Evolutionary conservation across 2,329 filamentous ascomycete genomes (phyloP).

Genomic region (Xylariaceae sp.): DNA sequence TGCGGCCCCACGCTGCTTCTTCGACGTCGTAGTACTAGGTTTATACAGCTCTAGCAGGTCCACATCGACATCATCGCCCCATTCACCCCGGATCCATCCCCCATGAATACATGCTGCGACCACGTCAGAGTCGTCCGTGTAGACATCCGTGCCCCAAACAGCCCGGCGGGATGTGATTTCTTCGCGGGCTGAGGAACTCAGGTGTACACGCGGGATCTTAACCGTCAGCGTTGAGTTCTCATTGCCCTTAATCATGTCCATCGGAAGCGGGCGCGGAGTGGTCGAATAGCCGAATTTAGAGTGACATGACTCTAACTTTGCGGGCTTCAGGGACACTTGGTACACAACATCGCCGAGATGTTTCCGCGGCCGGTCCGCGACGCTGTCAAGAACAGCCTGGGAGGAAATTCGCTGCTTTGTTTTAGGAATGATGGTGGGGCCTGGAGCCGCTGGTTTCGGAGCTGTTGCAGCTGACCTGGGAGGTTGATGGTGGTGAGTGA

Average conservation of each 20-base stretch:
- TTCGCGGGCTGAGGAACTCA: conserved; percentile 71
- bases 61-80: conserved; percentile 76
- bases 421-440: conserved; percentile 53
- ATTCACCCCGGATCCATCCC: conserved; percentile 89
- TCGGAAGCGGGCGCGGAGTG: conserved; percentile 73
- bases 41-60: conserved; percentile 63
- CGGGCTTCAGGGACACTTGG: conserved; percentile 63
- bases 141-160: conserved; percentile 91
- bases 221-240: conserved; percentile 91
- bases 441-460: conserved; percentile 37
- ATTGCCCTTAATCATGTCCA: conserved; percentile 70
- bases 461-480: conserved; percentile 43
- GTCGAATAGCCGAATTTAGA: conserved; percentile 51
- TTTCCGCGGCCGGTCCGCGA: conserved; percentile 70
- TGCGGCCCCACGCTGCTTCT: conserved; percentile 35
- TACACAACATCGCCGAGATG: conserved; percentile 89
- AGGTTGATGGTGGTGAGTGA: conserved; percentile 55
- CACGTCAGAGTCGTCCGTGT: conserved; percentile 94
- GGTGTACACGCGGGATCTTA: conserved; percentile 78
- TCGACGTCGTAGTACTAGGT: conserved; percentile 40
- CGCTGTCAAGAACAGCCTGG: conserved; percentile 70
- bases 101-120: conserved; percentile 91
- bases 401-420: conserved; percentile 69
- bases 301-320: conserved; percentile 48
- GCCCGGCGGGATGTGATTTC: conserved; percentile 81